Conservation (phyloP, 2,329 filamentous ascomycete genomes). For the Alternaria sp. region DNA sequence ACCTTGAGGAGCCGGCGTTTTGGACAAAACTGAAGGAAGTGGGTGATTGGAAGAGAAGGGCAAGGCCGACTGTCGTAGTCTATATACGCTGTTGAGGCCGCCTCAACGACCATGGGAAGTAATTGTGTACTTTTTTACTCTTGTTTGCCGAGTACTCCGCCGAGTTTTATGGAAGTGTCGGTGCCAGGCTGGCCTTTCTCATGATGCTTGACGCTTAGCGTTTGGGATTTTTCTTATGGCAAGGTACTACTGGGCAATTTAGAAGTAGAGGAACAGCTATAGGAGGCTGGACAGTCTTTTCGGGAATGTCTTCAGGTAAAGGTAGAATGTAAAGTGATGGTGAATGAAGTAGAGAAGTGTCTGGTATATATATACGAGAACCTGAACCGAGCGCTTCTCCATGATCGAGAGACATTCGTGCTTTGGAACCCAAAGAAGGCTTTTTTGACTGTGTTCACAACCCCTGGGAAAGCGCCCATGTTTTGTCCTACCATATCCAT, state of each 20-base stretch:
- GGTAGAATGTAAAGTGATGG: background rate
- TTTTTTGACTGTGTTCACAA: no score
- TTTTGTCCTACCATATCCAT: no score
- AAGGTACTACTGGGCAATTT: background rate
- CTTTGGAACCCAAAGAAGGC: no score
- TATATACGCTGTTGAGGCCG: background rate
- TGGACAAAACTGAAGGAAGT: background rate
- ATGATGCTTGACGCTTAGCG: no score
- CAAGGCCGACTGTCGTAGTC: background rate
- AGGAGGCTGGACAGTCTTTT: rapidly evolving
- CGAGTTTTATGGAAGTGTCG: background rate
- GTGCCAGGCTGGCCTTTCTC: background rate
- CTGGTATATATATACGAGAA: background rate
- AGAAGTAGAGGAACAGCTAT: background rate
- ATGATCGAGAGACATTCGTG: background rate
- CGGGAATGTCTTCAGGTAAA: background rate
- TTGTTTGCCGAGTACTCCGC: background rate
- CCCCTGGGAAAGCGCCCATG: no score
- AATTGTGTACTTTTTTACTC: background rate
- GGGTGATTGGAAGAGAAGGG: background rate
- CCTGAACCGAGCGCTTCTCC: no score
- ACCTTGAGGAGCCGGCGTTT: background rate
- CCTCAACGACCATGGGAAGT: background rate
- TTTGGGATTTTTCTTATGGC: background rate
- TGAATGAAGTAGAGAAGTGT: background rate